phyloP scores from a whole-genome alignment of 2,329 filamentous ascomycete genomes.

The Neodidymelliopsis sp. region DNA sequence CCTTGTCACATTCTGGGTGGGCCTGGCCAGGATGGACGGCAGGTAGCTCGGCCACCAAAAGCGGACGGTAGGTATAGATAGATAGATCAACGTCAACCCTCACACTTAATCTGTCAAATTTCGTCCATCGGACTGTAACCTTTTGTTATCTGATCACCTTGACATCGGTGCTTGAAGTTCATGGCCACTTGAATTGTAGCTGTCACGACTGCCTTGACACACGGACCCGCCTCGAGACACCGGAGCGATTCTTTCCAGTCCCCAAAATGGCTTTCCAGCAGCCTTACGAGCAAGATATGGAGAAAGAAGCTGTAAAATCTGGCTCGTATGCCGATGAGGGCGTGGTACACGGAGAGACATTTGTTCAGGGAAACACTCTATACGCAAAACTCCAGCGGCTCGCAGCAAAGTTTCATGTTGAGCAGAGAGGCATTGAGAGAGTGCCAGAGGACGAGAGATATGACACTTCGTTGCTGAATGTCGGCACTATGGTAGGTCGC shows the following conservation, averaged over 20 bases:
- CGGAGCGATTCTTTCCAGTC: background rate
- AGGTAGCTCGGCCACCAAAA: no score
- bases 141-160: no score
- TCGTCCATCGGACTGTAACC: no score
- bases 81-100: no score
- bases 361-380: constrained; percentile 62
- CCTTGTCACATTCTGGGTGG: no score
- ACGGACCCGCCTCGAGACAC: no score
- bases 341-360: constrained; percentile 65
- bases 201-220: background rate
- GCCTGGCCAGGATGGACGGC: no score
- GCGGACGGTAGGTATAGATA: no score
- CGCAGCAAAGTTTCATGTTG: constrained; percentile 71
- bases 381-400: constrained; percentile 69
- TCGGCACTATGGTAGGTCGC: constrained; percentile 72
- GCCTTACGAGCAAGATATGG: constrained; percentile 25
- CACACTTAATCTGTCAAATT: no score
- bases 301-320: constrained; percentile 32
- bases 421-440: constrained; percentile 78
- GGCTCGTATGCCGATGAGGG: constrained; percentile 45
- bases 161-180: background rate
- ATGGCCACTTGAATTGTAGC: background rate
- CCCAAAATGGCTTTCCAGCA: constrained; percentile 4
- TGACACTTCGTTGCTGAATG: constrained; percentile 69
- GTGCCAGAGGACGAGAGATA: constrained; percentile 74